These are phyloP conservation scores for Neurospora sp. DNA, from an alignment of 495 filamentous ascomycete species.

Conservation along the genomic window DNA sequence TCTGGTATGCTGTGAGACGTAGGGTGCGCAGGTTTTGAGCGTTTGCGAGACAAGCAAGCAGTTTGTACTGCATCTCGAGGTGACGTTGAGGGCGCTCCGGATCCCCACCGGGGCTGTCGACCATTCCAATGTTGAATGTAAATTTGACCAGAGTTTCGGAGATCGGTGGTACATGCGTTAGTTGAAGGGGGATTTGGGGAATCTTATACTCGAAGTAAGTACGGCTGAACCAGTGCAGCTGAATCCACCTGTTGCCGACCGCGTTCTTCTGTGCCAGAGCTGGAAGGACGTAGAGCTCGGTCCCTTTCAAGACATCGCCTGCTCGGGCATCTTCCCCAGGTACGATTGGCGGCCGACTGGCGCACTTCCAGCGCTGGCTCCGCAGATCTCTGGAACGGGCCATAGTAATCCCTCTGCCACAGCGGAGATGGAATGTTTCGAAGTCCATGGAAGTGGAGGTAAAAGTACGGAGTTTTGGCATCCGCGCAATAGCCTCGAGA, in stretches of 20 bases:
- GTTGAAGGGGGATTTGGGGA: not conserved
- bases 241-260: not conserved
- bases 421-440: not conserved
- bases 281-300: not conserved
- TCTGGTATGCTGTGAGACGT: not conserved
- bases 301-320: not conserved
- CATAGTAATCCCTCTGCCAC: not conserved
- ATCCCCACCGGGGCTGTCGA: not conserved
- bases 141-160: not conserved
- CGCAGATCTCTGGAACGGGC: not conserved
- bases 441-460: not conserved
- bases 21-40: not conserved
- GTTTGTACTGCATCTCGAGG: not conserved
- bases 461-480: not conserved
- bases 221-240: not conserved
- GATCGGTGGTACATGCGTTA: not conserved
- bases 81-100: not conserved
- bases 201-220: not conserved
- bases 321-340: not conserved
- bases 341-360: not conserved
- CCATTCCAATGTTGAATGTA: not conserved
- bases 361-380: not conserved
- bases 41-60: not conserved
- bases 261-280: not conserved
- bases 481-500: not conserved